phyloP scores from a whole-genome alignment of 257 asterid species.

The Paraleonurus japonicus region DNA sequence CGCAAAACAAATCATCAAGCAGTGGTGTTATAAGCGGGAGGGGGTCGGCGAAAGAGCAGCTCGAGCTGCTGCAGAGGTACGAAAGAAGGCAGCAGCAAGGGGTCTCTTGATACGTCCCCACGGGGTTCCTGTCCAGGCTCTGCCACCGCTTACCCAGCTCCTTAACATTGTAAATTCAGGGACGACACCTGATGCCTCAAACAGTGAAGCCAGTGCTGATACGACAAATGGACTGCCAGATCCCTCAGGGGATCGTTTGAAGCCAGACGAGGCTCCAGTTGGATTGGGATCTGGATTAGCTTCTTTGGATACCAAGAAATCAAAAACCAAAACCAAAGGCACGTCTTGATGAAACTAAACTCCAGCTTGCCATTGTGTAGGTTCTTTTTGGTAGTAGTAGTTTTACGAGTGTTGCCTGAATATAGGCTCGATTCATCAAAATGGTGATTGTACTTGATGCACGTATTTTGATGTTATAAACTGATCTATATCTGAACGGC shows the following conservation, averaged over 20 bases:
- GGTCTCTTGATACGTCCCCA: constrained; percentile 71
- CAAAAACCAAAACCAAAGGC: constrained; percentile 51
- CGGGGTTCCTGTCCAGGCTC: constrained; percentile 61
- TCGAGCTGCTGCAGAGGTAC: constrained; percentile 73
- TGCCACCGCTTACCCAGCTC: constrained; percentile 66
- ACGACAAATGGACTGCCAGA: constrained; percentile 36
- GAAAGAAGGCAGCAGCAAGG: constrained; percentile 87
- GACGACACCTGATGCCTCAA: constrained; percentile 30
- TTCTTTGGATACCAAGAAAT: constrained; percentile 58
- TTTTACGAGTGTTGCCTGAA: too few relatives aligned
- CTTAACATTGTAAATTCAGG: constrained; percentile 59
- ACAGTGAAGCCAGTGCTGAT: constrained; percentile 32
- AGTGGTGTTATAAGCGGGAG: constrained; percentile 39
- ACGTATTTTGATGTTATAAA: background rate
- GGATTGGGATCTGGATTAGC: constrained; percentile 70
- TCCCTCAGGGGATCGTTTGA: background rate
- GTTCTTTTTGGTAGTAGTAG: constrained; percentile 5
- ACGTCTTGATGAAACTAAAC: constrained; percentile 13
- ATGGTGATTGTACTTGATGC: background rate
- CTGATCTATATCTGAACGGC: background rate
- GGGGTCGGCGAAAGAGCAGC: constrained; percentile 80
- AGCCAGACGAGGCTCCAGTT: constrained; percentile 43
- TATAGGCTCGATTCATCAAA: background rate
- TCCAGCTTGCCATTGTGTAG: background rate
- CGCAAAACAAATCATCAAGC: constrained; percentile 41